Base-by-base conservation (phyloP, 257 asterid genomes). In the Solanum sitiens region DNA sequence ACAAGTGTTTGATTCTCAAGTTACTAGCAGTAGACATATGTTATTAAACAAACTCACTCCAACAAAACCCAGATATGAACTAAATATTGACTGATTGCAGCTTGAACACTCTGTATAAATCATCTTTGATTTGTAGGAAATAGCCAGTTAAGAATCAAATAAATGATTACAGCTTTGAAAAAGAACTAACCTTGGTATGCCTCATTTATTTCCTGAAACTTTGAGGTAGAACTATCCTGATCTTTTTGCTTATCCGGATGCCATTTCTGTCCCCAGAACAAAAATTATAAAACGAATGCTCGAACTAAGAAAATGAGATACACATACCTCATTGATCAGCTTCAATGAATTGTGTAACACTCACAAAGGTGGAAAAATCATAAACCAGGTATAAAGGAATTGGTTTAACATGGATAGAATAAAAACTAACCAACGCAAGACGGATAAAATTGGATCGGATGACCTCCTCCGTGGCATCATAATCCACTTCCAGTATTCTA, bases 161-260 rank as follows among this genome's bases (percentile, higher is more conserved):
- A 45, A 79, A 45, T 9, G n/a, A 8, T 50, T 27, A 80, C 35
- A 15, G 67, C 85, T 80, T 27, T 67, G 61, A 56, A 35, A 45
- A 77, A 86, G 18, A 68, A 74, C 87, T 87, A 88, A 97, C 99
- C 98, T 88, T 92, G 94, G 89, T 96, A 96, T 21, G 99, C 99
- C 91, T 95, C 98, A 47, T 92, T 97, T 45, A 97, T 96, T 80
- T 96, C 99, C 92, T 97, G 99, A 88, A 97, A 97, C 89, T 88
- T 95, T 25, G 98, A 90, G 87, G 98, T 96, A 44, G 98, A 91
- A 74, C 63, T 33, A 67, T 88, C 98, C 86, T 91, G 94, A 53
- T 89, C 93, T 89, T 95, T 96, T 87, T 94, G 93, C 89, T 97
- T 97, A 91, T 97, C 99, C 39, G 99, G 99, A 87, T 97, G 99